Base-by-base conservation (phyloP, 169 alveolate species). In the Cryptosporidium viatorum region DNA sequence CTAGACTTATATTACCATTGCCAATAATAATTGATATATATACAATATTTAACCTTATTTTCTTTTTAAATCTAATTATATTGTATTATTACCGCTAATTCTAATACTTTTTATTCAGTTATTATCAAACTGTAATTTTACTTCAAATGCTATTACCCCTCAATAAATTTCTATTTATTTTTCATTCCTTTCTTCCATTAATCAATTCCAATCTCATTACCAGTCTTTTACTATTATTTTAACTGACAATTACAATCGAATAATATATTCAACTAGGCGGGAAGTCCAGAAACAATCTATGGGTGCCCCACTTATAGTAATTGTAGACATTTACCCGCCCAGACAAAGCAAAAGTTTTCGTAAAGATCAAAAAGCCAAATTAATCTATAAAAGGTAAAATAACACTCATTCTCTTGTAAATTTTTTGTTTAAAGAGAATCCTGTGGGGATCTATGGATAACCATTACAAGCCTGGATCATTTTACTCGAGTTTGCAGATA, bases 371-470 rank as follows among this genome's bases (percentile, higher is more conserved):
- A 55, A 23, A 55, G 67, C 33, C 16, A n/a, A 65, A 65, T 65
- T 65, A 31, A 65, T 65, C 71, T 65, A 31, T 65, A 65, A 65
- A 65, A 33, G 71, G 71, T 65, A 65, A 65, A 3, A 39, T 7
- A 33, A 33, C 71, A 33, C 48, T 65, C 1, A n/a, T 65, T 65
- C 50, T 37, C 50, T 29, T 65, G 18, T 35, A 33, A 65, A 65
- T 12, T 65, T 65, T 65, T 29, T 65, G 71, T 31, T 65, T 65
- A 65, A 65, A 65, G 71, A 31, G 50, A 33, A 65, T 65, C 43
- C 43, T 18, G 71, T 65, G 50, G 71, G 48, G 48, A 31, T 80
- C 89, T 67, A 80, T 80, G 89, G 59, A 80, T 4, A 37, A 37
- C 68, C 29, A 59, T 14, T 33, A 31, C 33, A 37, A 23, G 39